Percentiles rank a stretch among this genome's conserved stretches.
These are phyloP conservation scores for Fusarium musae DNA, from an alignment of 2,329 filamentous ascomycete species.

Conservation along the genomic window DNA sequence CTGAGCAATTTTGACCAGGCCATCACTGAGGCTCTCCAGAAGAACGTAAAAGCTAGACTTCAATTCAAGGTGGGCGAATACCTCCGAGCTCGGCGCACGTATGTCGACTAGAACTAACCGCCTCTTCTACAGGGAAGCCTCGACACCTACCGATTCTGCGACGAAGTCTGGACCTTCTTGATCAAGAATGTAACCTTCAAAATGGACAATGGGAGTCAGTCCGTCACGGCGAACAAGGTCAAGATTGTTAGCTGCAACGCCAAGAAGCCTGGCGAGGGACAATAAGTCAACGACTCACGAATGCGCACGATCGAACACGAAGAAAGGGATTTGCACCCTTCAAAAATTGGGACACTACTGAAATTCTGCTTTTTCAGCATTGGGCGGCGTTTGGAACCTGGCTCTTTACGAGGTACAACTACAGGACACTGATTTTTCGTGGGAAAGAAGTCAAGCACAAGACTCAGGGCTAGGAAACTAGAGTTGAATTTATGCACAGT, in stretches of 20 bases:
- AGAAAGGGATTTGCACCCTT: not conserved
- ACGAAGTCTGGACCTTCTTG: conserved; percentile 99
- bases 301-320: not conserved
- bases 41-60: conserved; percentile 90
- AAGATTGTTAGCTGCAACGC: conserved; percentile 99
- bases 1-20: conserved; percentile 94
- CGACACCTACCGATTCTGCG: conserved; percentile 98
- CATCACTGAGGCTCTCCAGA: conserved; percentile 89
- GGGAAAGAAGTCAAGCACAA: not conserved
- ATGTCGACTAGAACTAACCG: not conserved
- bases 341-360: conserved; percentile 35
- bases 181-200: conserved; percentile 99
- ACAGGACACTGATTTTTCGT: conserved; percentile 13
- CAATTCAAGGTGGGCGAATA: conserved; percentile 83
- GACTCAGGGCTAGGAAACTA: not conserved
- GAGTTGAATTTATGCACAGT: not conserved
- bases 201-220: conserved; percentile 81
- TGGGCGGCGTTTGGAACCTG: conserved; percentile 40
- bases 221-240: conserved; percentile 87
- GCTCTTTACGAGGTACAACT: not conserved
- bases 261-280: conserved; percentile 68
- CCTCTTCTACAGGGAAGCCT: conserved; percentile 80
- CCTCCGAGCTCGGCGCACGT: not conserved
- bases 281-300: conserved; percentile 9
- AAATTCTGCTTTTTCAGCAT: conserved; percentile 37